Base-by-base conservation (phyloP, 805 yeast species). In the Phaffomyces opuntiae region DNA sequence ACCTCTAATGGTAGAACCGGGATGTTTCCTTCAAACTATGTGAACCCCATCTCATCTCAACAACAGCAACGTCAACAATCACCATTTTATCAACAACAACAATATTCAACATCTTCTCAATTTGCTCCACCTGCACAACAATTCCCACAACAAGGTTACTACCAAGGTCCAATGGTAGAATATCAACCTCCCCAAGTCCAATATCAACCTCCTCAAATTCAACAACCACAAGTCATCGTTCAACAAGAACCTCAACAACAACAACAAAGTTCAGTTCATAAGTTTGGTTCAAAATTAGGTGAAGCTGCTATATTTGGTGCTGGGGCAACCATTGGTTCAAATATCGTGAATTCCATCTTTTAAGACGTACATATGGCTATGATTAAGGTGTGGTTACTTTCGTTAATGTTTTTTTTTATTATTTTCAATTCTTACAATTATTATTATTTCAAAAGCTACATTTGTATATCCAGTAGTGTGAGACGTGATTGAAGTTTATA, bases 281-380 rank as follows among this genome's bases (percentile, higher is more conserved):
- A 75, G 57, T 78, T 87, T 54, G 95, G 95, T 25, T 74, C 85
- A 51, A 83, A 87, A 65, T 68, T 90, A 48, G 96, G 96, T 49
- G 80, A 88, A 54, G 95, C 97, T n/a, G 90, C 95, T 33, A 78
- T 90, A 41, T 91, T 88, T 53, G 97, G 97, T 65, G 96, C 96
- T 9, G 98, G 98, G 71, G 96, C 97, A 36, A 83, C 96, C 1
- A 72, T 90, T 45, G 98, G 98, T 59, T 75, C 87, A 39, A 88
- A 85, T 57, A 56, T 91, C 43, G 87, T 90, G 36, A 80, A 84
- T 57, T 74, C 86, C 38, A 83, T 87, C 49, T 80, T 83, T 55
- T 80, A 66, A 61, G 2, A 11, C 12, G 13, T 24, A n/a, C 7
- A 25, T 14, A 5, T 29, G 27, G 31, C 2, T 11, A 27, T 29